A percentile compares a stretch with the other conserved stretches of the same genome.
Conservation (phyloP, 169 alveolate genomes). For the Plasmodium sp. region DNA sequence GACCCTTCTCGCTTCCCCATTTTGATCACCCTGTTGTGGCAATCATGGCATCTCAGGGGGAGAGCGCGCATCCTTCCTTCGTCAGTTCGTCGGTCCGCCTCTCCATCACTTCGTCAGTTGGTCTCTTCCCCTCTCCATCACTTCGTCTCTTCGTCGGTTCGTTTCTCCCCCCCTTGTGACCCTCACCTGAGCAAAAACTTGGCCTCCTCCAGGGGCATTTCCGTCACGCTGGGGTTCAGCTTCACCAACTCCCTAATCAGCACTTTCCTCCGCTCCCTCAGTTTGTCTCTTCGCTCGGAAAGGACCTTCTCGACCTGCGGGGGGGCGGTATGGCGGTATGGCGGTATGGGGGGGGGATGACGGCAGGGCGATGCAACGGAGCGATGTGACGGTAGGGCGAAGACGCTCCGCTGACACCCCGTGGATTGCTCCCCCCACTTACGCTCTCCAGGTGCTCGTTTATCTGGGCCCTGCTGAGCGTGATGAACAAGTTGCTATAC, state of each 20-base stretch:
- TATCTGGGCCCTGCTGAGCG: constrained; percentile 24
- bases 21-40: too few species aligned
- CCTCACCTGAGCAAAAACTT: constrained; percentile 15
- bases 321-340: background rate
- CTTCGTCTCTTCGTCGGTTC: background rate
- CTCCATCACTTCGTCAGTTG: too few species aligned
- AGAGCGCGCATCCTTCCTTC: too few species aligned
- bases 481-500: constrained; percentile 34
- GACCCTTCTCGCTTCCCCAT: too few species aligned
- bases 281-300: constrained; percentile 33
- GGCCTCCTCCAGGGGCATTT: constrained; percentile 67
- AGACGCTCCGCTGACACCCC: background rate
- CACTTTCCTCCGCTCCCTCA: constrained; percentile 34
- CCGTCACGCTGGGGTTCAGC: constrained; percentile 65
- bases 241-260: constrained; percentile 40
- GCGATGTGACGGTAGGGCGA: background rate
- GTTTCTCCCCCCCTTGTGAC: background rate
- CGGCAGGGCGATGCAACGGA: background rate
- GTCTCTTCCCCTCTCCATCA: background rate
- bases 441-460: constrained; percentile 42
- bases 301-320: constrained; percentile 52
- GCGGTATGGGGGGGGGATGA: too few species aligned
- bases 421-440: background rate
- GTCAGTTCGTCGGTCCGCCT: too few species aligned
- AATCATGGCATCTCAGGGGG: too few species aligned